phyloP scores from a whole-genome alignment of 257 asterid genomes.

The Primulina tabacum region DNA sequence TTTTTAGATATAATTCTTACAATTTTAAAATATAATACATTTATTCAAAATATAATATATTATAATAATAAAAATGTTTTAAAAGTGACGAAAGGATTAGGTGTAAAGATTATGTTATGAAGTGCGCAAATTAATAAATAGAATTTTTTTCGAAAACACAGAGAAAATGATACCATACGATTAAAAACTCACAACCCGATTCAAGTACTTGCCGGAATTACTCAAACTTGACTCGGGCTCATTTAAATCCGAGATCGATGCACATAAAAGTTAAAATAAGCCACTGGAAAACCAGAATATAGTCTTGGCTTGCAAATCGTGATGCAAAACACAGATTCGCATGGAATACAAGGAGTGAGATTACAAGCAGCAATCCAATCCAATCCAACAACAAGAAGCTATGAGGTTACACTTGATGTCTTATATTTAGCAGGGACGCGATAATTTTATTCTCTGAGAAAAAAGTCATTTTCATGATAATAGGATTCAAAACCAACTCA shows the following conservation, averaged over 20 bases:
- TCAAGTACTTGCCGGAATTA: neutral
- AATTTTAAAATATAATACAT: too few relatives aligned
- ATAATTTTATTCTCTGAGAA: neutral
- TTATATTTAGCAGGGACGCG: neutral
- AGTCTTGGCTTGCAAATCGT: neutral
- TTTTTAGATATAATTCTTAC: too few relatives aligned
- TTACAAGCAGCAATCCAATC: neutral
- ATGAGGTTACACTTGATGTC: neutral
- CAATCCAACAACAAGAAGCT: neutral
- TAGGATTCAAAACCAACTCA: conserved; percentile 26
- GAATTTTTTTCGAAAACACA: too few relatives aligned
- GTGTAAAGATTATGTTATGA: too few relatives aligned
- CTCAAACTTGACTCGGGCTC: neutral
- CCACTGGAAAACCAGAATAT: neutral
- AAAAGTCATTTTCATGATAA: neutral
- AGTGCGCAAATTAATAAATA: too few relatives aligned
- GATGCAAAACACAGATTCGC: neutral
- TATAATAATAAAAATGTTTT: too few relatives aligned
- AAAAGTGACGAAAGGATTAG: too few relatives aligned
- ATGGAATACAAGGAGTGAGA: neutral
- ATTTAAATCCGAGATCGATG: neutral
- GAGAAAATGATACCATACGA: neutral
- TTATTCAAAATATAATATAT: too few relatives aligned
- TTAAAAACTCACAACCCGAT: neutral
- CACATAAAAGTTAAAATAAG: neutral